A percentile compares a stretch with the other conserved stretches of the same genome.
phyloP scores from a whole-genome alignment of 805 yeast species.

The Candida argentea region DNA sequence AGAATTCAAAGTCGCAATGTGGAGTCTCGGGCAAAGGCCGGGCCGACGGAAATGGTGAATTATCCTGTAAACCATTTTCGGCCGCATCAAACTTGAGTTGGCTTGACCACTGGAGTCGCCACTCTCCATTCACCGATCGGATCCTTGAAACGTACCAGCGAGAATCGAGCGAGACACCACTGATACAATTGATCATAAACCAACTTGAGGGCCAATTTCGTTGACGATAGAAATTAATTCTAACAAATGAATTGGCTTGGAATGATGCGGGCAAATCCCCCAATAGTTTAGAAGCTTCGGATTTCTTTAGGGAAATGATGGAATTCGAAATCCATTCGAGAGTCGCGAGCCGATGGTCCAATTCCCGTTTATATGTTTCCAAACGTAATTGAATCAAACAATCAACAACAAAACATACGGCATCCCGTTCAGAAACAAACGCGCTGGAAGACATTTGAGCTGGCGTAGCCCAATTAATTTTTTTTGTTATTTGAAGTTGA shows the following conservation, averaged over 20 bases:
- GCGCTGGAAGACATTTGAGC: conserved; percentile 7
- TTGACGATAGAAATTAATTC: conserved; percentile 33
- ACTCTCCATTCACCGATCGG: conserved; percentile 39
- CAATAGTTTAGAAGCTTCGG: conserved; percentile 35
- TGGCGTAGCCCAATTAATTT: conserved; percentile 17
- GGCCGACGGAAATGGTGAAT: too few species aligned
- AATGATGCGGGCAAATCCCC: too few species aligned
- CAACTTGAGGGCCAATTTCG: conserved; percentile 49
- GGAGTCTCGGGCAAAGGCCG: too few species aligned
- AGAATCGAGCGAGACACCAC: conserved; percentile 25
- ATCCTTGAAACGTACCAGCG: conserved; percentile 47
- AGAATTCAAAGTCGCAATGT: conserved; percentile 24
- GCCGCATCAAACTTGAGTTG: conserved; percentile 10
- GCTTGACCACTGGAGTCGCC: conserved; percentile 46
- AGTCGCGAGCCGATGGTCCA: conserved; percentile 47
- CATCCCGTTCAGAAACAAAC: conserved; percentile 20
- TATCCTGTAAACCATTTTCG: conserved; percentile 2
- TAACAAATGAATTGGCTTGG: conserved; percentile 7
- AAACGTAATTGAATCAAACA: conserved; percentile 37
- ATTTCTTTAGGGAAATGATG: conserved; percentile 37
- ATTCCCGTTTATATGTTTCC: conserved; percentile 39
- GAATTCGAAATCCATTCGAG: conserved; percentile 62
- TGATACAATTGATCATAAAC: conserved; percentile 36
- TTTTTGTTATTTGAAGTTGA: conserved; percentile 21
- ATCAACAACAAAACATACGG: conserved; percentile 21